Evolutionary conservation across 306 rosid genomes (phyloP).

Genomic region (Dicorynia guianensis): DNA sequence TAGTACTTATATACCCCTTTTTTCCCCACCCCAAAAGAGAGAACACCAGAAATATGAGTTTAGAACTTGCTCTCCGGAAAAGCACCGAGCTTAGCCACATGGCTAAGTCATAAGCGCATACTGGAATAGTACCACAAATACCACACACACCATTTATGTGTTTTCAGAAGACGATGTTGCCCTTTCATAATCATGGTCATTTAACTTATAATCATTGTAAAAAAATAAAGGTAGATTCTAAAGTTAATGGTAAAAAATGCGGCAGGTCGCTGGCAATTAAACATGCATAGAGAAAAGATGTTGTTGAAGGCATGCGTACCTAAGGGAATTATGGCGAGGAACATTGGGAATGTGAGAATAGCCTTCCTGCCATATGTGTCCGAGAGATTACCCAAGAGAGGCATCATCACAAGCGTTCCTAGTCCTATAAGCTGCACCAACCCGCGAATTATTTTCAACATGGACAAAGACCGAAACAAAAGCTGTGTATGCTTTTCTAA

Average conservation of each 20-base stretch:
- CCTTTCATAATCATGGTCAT: too few species aligned
- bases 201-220: too few species aligned
- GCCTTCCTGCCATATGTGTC: conserved; percentile 84
- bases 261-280: neutral
- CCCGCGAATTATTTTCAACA: neutral
- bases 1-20: too few species aligned
- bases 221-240: too few species aligned
- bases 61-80: too few species aligned
- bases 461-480: neutral
- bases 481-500: neutral
- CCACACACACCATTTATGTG: too few species aligned
- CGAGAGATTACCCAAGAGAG: conserved; percentile 79
- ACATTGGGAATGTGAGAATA: conserved; percentile 75
- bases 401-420: conserved; percentile 84
- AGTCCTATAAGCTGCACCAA: conserved; percentile 74
- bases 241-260: neutral
- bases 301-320: conserved; percentile 50
- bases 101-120: too few species aligned
- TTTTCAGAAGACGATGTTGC: too few species aligned
- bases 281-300: neutral
- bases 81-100: too few species aligned
- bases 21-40: too few species aligned
- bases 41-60: too few species aligned
- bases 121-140: too few species aligned
- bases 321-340: conserved; percentile 64